These are phyloP conservation scores for Stephania cephalantha DNA, from an alignment of 164 flowering plant species.

Conservation along the genomic window DNA sequence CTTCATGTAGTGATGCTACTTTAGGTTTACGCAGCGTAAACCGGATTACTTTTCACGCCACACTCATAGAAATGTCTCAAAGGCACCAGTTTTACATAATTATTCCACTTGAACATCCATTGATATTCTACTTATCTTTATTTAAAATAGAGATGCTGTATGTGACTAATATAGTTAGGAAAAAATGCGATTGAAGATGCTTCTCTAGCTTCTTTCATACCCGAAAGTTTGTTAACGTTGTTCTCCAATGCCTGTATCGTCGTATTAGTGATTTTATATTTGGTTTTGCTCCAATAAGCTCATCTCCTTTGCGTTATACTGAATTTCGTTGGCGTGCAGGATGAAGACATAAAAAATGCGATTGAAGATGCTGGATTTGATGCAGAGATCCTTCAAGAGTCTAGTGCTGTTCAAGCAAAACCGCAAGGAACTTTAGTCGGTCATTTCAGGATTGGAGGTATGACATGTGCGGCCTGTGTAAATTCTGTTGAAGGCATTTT, in stretches of 20 bases:
- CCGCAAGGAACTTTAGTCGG: constrained; percentile 47
- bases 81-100: background rate
- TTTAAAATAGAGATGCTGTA: too few species aligned
- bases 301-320: constrained; percentile 1
- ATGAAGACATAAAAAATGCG: constrained; percentile 72
- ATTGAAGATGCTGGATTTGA: constrained; percentile 99
- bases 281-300: background rate
- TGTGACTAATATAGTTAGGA: too few species aligned
- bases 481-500: constrained; percentile 91
- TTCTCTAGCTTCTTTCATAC: too few species aligned
- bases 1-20: background rate
- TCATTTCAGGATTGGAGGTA: constrained; percentile 91
- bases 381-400: constrained; percentile 73
- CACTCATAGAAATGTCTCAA: too few species aligned
- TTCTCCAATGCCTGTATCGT: background rate
- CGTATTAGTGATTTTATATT: background rate
- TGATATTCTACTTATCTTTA: background rate
- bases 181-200: too few species aligned
- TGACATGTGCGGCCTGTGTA: constrained; percentile 99
- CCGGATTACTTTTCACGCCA: background rate
- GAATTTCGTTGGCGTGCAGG: constrained; percentile 36
- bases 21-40: too few species aligned
- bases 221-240: too few species aligned
- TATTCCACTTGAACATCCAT: background rate
- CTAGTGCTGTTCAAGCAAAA: constrained; percentile 25